Evolutionary conservation across 306 rosid species (phyloP).

Genomic region (Cicer chorassanicum): DNA sequence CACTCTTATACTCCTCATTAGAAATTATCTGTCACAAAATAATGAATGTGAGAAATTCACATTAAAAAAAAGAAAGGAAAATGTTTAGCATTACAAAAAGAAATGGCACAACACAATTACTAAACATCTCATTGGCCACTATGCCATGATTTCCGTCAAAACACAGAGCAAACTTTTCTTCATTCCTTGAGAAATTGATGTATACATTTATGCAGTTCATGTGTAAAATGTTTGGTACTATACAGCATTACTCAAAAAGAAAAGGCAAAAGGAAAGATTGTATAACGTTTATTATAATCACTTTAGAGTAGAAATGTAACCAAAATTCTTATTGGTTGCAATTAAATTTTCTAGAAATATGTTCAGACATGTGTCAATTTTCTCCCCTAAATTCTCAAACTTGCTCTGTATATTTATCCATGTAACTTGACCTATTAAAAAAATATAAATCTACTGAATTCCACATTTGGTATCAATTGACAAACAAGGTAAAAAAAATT

Average conservation of each 20-base stretch:
- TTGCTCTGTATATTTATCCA: no score
- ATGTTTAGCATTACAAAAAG: background rate
- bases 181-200: no score
- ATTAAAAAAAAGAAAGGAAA: background rate
- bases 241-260: background rate
- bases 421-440: no score
- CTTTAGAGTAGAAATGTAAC: background rate
- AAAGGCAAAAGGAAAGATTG: background rate
- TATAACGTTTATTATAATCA: background rate
- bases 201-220: no score
- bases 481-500: no score
- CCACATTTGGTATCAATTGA: no score
- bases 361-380: no score
- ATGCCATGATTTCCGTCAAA: no score
- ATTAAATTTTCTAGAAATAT: background rate
- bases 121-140: background rate
- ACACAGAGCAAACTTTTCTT: no score
- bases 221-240: no score
- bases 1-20: slow-evolving; percentile 73
- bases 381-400: no score
- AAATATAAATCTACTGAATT: no score
- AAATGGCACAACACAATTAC: background rate
- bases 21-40: slow-evolving; percentile 57
- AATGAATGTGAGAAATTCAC: background rate
- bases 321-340: background rate